Conservation (phyloP, 2,329 filamentous ascomycete genomes). For the Periconia digitata region DNA sequence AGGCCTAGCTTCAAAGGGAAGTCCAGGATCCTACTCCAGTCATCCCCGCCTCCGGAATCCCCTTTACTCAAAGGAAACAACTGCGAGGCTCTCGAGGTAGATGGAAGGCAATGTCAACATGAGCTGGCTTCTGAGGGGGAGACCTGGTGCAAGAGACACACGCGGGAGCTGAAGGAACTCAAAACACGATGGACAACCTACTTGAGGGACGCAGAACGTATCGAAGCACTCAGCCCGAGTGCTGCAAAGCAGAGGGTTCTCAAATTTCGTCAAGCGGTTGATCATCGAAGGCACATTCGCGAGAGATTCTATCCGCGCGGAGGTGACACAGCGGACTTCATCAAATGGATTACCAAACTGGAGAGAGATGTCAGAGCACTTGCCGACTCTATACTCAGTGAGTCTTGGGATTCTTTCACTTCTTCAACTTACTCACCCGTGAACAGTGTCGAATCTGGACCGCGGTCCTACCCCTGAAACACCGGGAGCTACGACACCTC, state of each 20-base stretch:
- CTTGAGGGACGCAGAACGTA: constrained; percentile 21
- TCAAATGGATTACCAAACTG: constrained; percentile 26
- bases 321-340: constrained; percentile 17
- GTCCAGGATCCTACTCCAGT: constrained; percentile 10
- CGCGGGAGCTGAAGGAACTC: constrained; percentile 19
- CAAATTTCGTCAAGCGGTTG: constrained; percentile 25
- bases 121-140: constrained; percentile 15
- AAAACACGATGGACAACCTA: constrained; percentile 16
- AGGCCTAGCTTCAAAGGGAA: constrained; percentile 11
- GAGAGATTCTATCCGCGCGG: constrained; percentile 28
- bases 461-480: constrained; percentile 18
- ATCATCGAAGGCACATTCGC: constrained; percentile 22
- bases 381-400: constrained; percentile 29
- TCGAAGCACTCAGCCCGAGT: constrained; percentile 12
- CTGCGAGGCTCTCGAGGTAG: constrained; percentile 27
- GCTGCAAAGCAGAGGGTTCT: constrained; percentile 25
- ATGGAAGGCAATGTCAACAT: constrained; percentile 20
- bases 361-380: constrained; percentile 21
- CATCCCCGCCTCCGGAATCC: constrained; percentile 20
- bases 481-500: constrained; percentile 12
- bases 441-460: constrained; percentile 22
- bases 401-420: not conserved
- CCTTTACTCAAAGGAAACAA: constrained; percentile 5
- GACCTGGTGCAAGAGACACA: constrained; percentile 24
- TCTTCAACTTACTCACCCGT: not conserved